phyloP scores from a whole-genome alignment of 2,329 filamentous ascomycete genomes.

The Chaetomiaceae sp. region DNA sequence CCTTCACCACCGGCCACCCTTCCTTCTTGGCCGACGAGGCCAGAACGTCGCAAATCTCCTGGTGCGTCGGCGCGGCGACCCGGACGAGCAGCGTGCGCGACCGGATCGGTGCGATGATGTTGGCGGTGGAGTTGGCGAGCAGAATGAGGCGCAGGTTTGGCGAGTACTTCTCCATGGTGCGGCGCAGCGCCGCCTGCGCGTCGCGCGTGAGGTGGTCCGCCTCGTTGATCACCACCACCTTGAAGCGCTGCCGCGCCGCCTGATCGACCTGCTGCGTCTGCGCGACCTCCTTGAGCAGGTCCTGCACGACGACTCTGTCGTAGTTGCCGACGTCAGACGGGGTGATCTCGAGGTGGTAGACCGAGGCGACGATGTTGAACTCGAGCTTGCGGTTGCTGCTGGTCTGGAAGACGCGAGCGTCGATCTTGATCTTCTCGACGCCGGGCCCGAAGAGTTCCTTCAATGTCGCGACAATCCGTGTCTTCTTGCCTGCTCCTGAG shows the following conservation, averaged over 20 bases:
- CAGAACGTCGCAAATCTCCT: conserved; percentile 76
- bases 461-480: conserved; percentile 86
- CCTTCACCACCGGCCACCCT: conserved; percentile 70
- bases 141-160: conserved; percentile 89
- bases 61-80: conserved; percentile 80
- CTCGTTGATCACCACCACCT: conserved; percentile 98
- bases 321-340: conserved; percentile 95
- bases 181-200: conserved; percentile 86
- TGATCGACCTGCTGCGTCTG: conserved; percentile 99
- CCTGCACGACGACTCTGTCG: conserved; percentile 91
- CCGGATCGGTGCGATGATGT: conserved; percentile 97
- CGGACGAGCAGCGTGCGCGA: conserved; percentile 86
- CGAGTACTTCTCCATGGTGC: conserved; percentile 99
- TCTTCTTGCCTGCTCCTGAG: conserved; percentile 96
- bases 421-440: conserved; percentile 99
- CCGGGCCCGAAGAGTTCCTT: conserved; percentile 93
- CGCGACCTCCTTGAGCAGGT: conserved; percentile 92
- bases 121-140: conserved; percentile 90
- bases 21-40: conserved; percentile 68
- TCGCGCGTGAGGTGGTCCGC: conserved; percentile 90
- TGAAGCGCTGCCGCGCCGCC: conserved; percentile 84
- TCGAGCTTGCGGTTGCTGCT: conserved; percentile 94
- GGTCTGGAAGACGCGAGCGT: conserved; percentile 93
- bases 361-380: conserved; percentile 96
- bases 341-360: conserved; percentile 98